These are phyloP conservation scores for Sclerotiophoma versabilis DNA, from an alignment of 2,329 filamentous ascomycete species.

Conservation along the genomic window DNA sequence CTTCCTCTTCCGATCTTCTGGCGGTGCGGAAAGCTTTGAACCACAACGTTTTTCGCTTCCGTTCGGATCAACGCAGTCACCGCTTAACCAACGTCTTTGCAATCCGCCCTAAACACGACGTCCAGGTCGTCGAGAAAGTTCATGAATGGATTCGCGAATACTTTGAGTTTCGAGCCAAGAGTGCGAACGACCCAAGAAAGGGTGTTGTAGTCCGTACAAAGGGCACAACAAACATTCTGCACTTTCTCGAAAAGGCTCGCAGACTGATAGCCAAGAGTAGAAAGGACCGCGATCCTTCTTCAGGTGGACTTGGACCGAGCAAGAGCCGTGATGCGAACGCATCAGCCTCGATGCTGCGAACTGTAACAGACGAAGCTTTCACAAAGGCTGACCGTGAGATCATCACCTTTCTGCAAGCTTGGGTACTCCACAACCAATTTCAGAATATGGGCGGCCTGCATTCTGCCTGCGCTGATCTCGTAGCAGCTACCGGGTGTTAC, in stretches of 20 bases:
- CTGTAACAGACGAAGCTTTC: slow-evolving; percentile 51
- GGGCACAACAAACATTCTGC: slow-evolving; percentile 41
- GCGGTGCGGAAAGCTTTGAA: slow-evolving; percentile 73
- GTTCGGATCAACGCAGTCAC: slow-evolving; percentile 58
- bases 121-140: slow-evolving; percentile 60
- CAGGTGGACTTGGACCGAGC: slow-evolving; percentile 50
- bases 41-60: slow-evolving; percentile 68
- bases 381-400: slow-evolving; percentile 61
- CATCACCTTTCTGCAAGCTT: slow-evolving; percentile 73
- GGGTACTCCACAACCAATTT: slow-evolving; percentile 50
- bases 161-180: slow-evolving; percentile 55
- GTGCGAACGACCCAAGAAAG: slow-evolving; percentile 8
- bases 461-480: slow-evolving; percentile 68
- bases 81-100: slow-evolving; percentile 67
- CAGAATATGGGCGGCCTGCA: slow-evolving; percentile 59
- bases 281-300: slow-evolving; percentile 42
- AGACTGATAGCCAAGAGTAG: slow-evolving; percentile 51
- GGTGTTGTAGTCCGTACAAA: not conserved
- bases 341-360: slow-evolving; percentile 24
- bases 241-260: slow-evolving; percentile 52
- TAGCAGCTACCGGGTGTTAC: slow-evolving; percentile 70
- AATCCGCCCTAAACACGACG: slow-evolving; percentile 64
- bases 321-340: slow-evolving; percentile 38
- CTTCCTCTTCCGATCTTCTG: slow-evolving; percentile 63
- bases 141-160: slow-evolving; percentile 62